A percentile compares a stretch with the other conserved stretches of the same genome.
Evolutionary conservation across 768 basidiomycete genomes (phyloP).

Genomic region (Tephrocybe sp.): DNA sequence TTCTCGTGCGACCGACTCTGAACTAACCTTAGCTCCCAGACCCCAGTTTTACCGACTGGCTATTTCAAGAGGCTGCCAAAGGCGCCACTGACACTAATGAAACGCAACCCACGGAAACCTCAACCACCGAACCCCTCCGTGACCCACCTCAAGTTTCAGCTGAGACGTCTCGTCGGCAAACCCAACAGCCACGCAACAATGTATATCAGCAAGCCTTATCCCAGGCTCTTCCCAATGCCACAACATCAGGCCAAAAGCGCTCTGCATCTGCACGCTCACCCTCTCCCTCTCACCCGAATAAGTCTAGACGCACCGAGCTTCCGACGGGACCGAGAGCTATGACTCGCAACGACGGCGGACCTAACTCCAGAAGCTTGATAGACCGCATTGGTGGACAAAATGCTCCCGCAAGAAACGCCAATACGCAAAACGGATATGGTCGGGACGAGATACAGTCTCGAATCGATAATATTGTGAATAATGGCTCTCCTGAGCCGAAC

Average conservation of each 20-base stretch:
- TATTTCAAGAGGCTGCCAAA: slow-evolving; percentile 78
- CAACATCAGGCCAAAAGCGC: slow-evolving; percentile 58
- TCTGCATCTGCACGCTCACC: slow-evolving; percentile 66
- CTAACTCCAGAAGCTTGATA: slow-evolving; percentile 61
- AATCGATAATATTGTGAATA: slow-evolving; percentile 73
- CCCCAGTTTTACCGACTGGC: slow-evolving; percentile 82
- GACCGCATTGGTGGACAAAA: slow-evolving; percentile 74
- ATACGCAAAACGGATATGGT: slow-evolving; percentile 35
- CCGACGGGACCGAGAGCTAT: slow-evolving; percentile 88
- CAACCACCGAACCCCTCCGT: slow-evolving; percentile 30
- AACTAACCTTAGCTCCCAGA: slow-evolving; percentile 45
- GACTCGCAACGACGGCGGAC: slow-evolving; percentile 42
- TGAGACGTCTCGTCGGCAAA: slow-evolving; percentile 43
- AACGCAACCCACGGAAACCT: slow-evolving; percentile 34
- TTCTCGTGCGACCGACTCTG: slow-evolving; percentile 16
- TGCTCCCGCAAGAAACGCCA: slow-evolving; percentile 31
- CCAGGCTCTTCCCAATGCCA: slow-evolving; percentile 53
- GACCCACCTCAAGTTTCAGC: slow-evolving; percentile 30
- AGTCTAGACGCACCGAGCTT: slow-evolving; percentile 69
- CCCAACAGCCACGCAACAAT: slow-evolving; percentile 49
- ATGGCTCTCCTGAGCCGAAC: slow-evolving; percentile 46
- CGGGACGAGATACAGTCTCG: slow-evolving; percentile 75
- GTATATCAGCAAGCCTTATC: slow-evolving; percentile 76
- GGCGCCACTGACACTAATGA: slow-evolving; percentile 54
- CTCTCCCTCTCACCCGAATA: slow-evolving; percentile 62